Evolutionary conservation across 805 yeast species (phyloP), one percentile per base, ranked within the genome.

Genomic region (Ogataea ramenticola): DNA sequence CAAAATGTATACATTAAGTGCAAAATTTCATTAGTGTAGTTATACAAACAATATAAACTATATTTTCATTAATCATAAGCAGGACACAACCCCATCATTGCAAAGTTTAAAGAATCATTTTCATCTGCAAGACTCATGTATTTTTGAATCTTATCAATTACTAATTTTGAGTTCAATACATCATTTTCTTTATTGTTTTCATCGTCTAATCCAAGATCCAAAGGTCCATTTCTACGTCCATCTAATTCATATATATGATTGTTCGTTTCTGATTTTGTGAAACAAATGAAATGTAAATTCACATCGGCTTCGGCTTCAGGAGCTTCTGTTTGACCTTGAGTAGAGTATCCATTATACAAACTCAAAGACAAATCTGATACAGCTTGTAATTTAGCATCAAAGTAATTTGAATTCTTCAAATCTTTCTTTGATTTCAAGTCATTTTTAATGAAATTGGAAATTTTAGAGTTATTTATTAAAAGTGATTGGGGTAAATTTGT

Each of bases 161-260:
- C 66, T 9, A 61, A 56, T 2, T 70, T 62, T 36, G 79, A 80
- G 26, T 71, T 68, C n/a, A 86, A 47, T 30, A 86, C 70, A 51
- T 82, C 81, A 1, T 54, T 49, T 3, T 64, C 66, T 7, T 62
- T 54, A 6, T 42, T 36, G 1, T 58, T 48, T 1, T 47, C 44
- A 17, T 24, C 11, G 14, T 27, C 35, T 4, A 52, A 42, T 5
- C 80, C 89, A 35, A 88, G 64, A 46, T 74, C 78, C 31, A 82
- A 70, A 0, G 96, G 88, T 0, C 96, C 93, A 31, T 63, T 63
- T 50, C 95, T 71, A 50, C 98, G 73, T 1, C 99, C 99, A 57
- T 91, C 99, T 31, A 91, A 70, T 62, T 91, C 98, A 55, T 78
- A 86, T 19, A 91, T 57, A 46, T 76, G 77, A 9, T 75, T 77